phyloP scores from a whole-genome alignment of 345 rosid species.

The Heritiera fomes region DNA sequence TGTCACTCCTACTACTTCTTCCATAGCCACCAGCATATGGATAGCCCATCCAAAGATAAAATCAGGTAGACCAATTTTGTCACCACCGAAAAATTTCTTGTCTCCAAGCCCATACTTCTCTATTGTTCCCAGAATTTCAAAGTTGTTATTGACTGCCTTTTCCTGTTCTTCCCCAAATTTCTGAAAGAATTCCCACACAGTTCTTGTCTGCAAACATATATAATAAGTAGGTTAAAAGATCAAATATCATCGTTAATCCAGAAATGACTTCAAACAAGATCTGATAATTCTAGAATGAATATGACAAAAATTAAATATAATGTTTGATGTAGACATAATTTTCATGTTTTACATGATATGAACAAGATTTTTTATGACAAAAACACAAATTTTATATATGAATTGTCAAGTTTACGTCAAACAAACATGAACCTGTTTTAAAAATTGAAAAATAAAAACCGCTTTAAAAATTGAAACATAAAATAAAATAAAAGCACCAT shows the following conservation, averaged over 20 bases:
- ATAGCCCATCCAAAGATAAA: neutral
- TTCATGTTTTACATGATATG: no score
- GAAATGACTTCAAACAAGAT: neutral
- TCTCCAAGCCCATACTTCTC: slow-evolving; percentile 26
- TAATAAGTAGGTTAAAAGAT: neutral
- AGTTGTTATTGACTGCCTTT: slow-evolving; percentile 3
- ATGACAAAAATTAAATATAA: no score
- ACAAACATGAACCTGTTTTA: no score
- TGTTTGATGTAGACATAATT: no score
- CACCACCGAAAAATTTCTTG: slow-evolving; percentile 28
- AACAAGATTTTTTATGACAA: no score
- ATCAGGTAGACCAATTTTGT: slow-evolving; percentile 21
- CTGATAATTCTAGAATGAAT: no score
- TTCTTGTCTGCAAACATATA: neutral
- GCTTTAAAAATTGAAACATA: no score
- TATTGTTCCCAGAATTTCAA: slow-evolving; percentile 1
- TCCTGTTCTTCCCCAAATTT: slow-evolving; percentile 17
- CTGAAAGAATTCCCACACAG: neutral
- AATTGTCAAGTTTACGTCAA: no score
- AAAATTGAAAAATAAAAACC: no score
- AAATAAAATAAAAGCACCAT: no score
- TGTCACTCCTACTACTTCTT: slow-evolving; percentile 4
- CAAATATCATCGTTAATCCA: neutral
- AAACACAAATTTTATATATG: no score
- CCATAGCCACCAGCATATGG: slow-evolving; percentile 16